phyloP scores from a whole-genome alignment of 2,329 filamentous ascomycete species.

The Fusarium oligoseptatum region DNA sequence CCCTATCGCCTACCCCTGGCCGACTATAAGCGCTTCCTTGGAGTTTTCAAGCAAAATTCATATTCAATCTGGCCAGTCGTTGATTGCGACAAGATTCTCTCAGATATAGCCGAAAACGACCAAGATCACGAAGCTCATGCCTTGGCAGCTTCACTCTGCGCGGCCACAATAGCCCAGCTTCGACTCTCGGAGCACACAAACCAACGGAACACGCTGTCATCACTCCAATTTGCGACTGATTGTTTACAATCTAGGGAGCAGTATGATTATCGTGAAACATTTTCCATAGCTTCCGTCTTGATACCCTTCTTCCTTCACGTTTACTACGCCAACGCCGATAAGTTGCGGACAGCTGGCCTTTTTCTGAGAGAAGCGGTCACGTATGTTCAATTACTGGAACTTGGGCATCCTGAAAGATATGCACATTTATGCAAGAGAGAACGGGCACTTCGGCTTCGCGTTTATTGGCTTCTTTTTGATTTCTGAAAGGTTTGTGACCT shows the following conservation, averaged over 20 bases:
- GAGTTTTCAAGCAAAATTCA: conserved; percentile 35
- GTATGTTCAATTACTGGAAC: conserved; percentile 40
- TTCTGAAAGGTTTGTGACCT: conserved; percentile 29
- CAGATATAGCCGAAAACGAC: conserved; percentile 20
- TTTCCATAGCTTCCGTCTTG: conserved; percentile 34
- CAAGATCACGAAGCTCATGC: conserved; percentile 42
- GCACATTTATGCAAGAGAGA: conserved; percentile 23
- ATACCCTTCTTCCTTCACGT: conserved; percentile 48
- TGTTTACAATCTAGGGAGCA: conserved; percentile 34
- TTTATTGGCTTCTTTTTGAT: conserved; percentile 46
- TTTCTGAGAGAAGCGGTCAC: conserved; percentile 44
- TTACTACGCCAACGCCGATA: conserved; percentile 47
- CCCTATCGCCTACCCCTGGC: conserved; percentile 30
- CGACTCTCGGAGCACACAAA: conserved; percentile 41
- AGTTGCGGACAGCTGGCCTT: conserved; percentile 42
- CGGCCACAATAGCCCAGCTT: conserved; percentile 46
- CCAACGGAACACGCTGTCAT: conserved; percentile 24
- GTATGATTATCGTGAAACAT: conserved; percentile 44
- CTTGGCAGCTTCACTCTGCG: conserved; percentile 44
- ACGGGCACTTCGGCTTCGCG: conserved; percentile 35
- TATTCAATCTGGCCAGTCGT: conserved; percentile 45
- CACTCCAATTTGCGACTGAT: conserved; percentile 34
- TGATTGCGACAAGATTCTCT: conserved; percentile 34
- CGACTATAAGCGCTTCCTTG: conserved; percentile 39
- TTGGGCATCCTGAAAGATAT: conserved; percentile 40